These are phyloP conservation scores for Cryoendolithus antarcticus DNA, from an alignment of 2,329 filamentous ascomycete genomes.

Conservation along the genomic window DNA sequence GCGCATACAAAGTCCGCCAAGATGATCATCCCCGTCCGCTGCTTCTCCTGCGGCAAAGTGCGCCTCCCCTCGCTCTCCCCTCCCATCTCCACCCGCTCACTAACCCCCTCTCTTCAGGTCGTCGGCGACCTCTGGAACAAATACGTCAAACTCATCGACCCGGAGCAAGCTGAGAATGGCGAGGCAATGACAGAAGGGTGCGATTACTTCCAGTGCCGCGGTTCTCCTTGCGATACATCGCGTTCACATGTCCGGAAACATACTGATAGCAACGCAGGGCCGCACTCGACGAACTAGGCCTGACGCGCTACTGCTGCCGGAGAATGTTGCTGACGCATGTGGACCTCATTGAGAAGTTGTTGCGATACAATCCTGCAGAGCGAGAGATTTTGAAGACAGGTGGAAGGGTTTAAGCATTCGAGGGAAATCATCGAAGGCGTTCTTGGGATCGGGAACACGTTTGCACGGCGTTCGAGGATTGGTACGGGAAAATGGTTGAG, in stretches of 20 bases:
- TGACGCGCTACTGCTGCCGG: slow-evolving; percentile 94
- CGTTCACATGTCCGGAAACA: no score
- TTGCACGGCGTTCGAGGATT: no score
- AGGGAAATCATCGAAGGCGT: no score
- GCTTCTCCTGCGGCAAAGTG: slow-evolving; percentile 99
- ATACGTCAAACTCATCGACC: slow-evolving; percentile 79
- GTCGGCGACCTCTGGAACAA: slow-evolving; percentile 95
- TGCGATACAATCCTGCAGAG: slow-evolving; percentile 54
- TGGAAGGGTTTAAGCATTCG: no score
- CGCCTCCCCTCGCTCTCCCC: slow-evolving; percentile 9
- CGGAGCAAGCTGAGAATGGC: slow-evolving; percentile 49
- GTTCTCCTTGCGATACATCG: no score
- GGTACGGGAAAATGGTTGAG: no score
- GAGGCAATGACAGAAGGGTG: slow-evolving; percentile 36
- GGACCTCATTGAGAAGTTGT: slow-evolving; percentile 93
- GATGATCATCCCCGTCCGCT: slow-evolving; percentile 98
- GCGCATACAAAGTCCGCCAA: slow-evolving; percentile 24
- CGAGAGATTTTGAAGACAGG: slow-evolving; percentile 22
- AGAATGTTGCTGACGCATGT: slow-evolving; percentile 99
- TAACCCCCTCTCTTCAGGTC: slow-evolving; percentile 50
- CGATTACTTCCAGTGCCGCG: no score
- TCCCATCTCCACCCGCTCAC: slow-evolving; percentile 5
- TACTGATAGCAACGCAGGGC: slow-evolving; percentile 45
- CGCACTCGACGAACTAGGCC: slow-evolving; percentile 87
- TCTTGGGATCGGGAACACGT: no score